These are phyloP conservation scores for Aspergillus ochraceoroseus DNA, from an alignment of 2,329 filamentous ascomycete species.

Conservation along the genomic window DNA sequence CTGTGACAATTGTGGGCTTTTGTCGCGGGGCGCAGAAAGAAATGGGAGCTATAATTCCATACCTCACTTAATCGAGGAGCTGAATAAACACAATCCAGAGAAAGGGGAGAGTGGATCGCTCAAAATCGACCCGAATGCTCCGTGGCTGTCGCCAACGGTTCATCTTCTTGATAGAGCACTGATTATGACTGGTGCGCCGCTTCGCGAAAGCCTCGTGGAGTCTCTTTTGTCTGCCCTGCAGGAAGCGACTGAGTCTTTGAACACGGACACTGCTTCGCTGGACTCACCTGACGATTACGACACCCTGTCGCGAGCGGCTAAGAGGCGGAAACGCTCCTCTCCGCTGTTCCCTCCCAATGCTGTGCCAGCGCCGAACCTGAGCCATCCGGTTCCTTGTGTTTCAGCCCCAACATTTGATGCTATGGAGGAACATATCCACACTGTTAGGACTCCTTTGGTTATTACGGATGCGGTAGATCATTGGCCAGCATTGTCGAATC, in stretches of 20 bases:
- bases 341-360: constrained; percentile 34
- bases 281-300: background rate
- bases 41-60: background rate
- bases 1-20: constrained; percentile 22
- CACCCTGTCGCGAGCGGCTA: constrained; percentile 17
- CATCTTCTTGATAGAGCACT: constrained; percentile 67
- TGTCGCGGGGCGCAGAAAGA: background rate
- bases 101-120: constrained; percentile 11
- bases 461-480: constrained; percentile 60
- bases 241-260: constrained; percentile 14
- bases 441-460: constrained; percentile 57
- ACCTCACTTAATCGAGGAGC: constrained; percentile 15
- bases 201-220: constrained; percentile 47
- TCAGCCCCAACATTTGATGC: constrained; percentile 50
- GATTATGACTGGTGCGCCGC: constrained; percentile 66
- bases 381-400: constrained; percentile 39
- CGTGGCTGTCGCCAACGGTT: constrained; percentile 57
- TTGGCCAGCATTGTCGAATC: constrained; percentile 71
- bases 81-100: constrained; percentile 9
- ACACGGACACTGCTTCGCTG: background rate
- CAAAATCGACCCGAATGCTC: constrained; percentile 20
- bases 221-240: constrained; percentile 34
- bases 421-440: constrained; percentile 59
- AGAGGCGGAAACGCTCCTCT: constrained; percentile 32
- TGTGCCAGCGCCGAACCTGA: constrained; percentile 32